Conservation (phyloP, 2,329 filamentous ascomycete species). For the Phoma sp. region DNA sequence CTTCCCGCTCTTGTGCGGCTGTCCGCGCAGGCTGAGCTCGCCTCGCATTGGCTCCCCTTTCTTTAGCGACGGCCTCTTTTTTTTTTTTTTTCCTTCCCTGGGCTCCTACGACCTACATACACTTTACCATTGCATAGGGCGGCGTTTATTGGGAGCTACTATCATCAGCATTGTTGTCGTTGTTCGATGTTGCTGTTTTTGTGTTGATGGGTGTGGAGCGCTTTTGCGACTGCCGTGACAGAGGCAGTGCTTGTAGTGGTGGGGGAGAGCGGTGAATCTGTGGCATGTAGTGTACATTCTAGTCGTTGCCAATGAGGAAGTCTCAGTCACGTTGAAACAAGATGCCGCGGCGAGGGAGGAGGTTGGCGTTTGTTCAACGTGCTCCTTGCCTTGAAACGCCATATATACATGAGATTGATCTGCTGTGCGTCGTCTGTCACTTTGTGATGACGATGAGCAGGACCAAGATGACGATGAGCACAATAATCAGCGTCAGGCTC, state of each 20-base stretch:
- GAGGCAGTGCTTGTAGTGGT: background rate
- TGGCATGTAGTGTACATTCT: slow-evolving; percentile 12
- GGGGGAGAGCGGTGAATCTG: slow-evolving; percentile 1
- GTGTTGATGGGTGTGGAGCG: background rate
- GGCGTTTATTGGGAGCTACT: slow-evolving; percentile 24
- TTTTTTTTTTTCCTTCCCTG: background rate
- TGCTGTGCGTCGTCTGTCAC: slow-evolving; percentile 12
- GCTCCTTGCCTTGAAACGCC: too few species aligned
- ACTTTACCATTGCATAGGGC: slow-evolving; percentile 25
- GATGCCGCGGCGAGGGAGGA: too few species aligned
- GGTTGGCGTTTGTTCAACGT: too few species aligned
- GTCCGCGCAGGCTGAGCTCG: slow-evolving; percentile 5
- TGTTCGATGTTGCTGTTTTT: too few species aligned
- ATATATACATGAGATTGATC: too few species aligned
- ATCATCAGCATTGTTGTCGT: background rate
- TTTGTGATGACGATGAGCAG: slow-evolving; percentile 75
- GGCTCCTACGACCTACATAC: background rate
- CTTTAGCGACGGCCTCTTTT: slow-evolving; percentile 7
- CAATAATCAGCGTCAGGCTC: slow-evolving; percentile 82
- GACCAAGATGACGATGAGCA: slow-evolving; percentile 80
- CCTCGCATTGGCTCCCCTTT: slow-evolving; percentile 4
- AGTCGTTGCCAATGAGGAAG: too few species aligned
- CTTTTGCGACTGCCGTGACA: slow-evolving; percentile 3
- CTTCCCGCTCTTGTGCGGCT: slow-evolving; percentile 20
- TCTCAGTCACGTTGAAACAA: too few species aligned